Percentiles rank a stretch among this genome's conserved stretches.
phyloP scores from a whole-genome alignment of 805 yeast genomes.

The Ogataea siamensis region DNA sequence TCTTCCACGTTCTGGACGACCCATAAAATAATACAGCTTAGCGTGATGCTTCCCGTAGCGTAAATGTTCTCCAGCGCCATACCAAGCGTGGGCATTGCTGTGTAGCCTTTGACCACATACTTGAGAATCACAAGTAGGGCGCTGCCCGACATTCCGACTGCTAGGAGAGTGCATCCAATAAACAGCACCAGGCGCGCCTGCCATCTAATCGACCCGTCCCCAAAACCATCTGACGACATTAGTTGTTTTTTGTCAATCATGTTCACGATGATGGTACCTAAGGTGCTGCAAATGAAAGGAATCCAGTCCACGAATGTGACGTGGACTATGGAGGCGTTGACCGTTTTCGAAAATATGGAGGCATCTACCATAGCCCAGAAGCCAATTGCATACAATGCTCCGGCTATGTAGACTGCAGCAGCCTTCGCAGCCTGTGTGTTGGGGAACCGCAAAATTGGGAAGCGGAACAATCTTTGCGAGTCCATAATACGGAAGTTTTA shows the following conservation, averaged over 20 bases:
- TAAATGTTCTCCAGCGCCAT: slow-evolving; percentile 92
- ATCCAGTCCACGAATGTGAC: slow-evolving; percentile 95
- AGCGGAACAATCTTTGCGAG: slow-evolving; percentile 57
- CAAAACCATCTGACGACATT: slow-evolving; percentile 33
- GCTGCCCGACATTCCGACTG: slow-evolving; percentile 33
- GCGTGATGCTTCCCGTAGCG: slow-evolving; percentile 74
- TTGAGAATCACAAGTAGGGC: slow-evolving; percentile 57
- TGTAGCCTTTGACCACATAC: slow-evolving; percentile 72
- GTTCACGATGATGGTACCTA: slow-evolving; percentile 85
- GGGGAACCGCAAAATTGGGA: slow-evolving; percentile 63
- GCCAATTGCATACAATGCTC: slow-evolving; percentile 77
- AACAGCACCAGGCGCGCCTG: slow-evolving; percentile 89
- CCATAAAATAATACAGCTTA: slow-evolving; percentile 90
- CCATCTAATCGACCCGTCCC: slow-evolving; percentile 66
- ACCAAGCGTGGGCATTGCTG: slow-evolving; percentile 79
- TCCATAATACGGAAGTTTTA: slow-evolving; percentile 27
- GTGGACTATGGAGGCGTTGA: slow-evolving; percentile 83
- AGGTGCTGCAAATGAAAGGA: slow-evolving; percentile 81
- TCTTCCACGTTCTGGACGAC: slow-evolving; percentile 93
- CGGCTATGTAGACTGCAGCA: slow-evolving; percentile 73
- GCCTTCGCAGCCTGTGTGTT: slow-evolving; percentile 69
- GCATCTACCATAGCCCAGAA: slow-evolving; percentile 90
- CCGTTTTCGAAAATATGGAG: slow-evolving; percentile 78
- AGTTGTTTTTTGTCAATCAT: slow-evolving; percentile 62
- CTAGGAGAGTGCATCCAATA: slow-evolving; percentile 86